Percentiles rank a stretch among this genome's conserved stretches.
Conservation (phyloP, 2,329 filamentous ascomycete genomes). For the Pseudogymnoascus destructans region DNA sequence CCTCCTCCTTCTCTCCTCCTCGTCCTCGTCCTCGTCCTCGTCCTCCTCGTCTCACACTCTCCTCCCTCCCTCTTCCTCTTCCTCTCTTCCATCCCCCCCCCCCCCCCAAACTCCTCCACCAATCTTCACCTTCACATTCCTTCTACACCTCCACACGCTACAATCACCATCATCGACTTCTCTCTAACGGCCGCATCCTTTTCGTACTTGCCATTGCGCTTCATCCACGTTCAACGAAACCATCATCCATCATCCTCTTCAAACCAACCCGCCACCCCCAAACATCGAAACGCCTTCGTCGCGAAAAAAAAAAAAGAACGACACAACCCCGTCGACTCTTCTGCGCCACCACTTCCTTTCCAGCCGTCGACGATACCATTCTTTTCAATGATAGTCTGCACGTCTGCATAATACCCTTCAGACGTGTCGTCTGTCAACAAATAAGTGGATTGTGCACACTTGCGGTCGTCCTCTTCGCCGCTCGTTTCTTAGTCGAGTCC, state of each 20-base stretch:
- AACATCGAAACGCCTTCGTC: conserved; percentile 1
- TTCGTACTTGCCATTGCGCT: conserved; percentile 11
- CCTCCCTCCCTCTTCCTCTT: conserved; percentile 2
- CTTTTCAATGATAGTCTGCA: not conserved
- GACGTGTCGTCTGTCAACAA: not conserved
- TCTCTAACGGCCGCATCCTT: conserved; percentile 4
- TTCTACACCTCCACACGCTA: not conserved
- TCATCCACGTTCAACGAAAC: not conserved
- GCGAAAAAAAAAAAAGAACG: conserved; percentile 4
- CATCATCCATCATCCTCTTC: not conserved
- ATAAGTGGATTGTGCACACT: not conserved
- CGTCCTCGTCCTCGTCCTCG: not conserved
- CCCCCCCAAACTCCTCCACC: not conserved
- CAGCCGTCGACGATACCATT: conserved; percentile 8
- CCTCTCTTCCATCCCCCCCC: not conserved
- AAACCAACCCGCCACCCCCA: not conserved
- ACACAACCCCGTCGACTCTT: not conserved
- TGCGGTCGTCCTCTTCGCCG: conserved; percentile 9
- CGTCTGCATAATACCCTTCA: not conserved
- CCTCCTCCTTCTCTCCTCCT: not conserved
- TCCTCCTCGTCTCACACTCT: not conserved
- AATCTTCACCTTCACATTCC: conserved; percentile 1
- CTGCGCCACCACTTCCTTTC: not conserved
- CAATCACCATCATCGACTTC: conserved; percentile 13
- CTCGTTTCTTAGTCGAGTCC: conserved; percentile 12